phyloP scores from a whole-genome alignment of 306 rosid genomes.

The Cicer cuneatum region DNA sequence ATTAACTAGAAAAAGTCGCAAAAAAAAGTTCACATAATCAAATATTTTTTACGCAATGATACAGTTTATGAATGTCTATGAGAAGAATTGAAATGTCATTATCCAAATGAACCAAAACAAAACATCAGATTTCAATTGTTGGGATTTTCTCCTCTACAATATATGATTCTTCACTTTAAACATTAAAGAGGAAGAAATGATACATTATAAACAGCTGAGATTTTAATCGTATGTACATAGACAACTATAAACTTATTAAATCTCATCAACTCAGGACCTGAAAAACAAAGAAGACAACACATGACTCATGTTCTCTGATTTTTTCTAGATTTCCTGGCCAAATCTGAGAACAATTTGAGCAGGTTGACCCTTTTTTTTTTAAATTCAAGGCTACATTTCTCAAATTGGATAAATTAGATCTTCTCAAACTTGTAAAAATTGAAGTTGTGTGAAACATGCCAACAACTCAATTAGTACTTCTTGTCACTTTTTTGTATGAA shows the following conservation, averaged over 20 bases:
- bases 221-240: neutral
- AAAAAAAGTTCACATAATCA: too few relatives aligned
- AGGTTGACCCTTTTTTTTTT: neutral
- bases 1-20: too few relatives aligned
- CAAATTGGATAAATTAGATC: neutral
- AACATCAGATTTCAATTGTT: neutral
- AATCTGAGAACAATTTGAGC: too few relatives aligned
- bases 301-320: too few relatives aligned
- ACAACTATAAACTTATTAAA: neutral
- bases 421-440: neutral
- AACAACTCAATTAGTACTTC: slow-evolving; percentile 26
- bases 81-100: neutral
- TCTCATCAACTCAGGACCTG: neutral
- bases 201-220: neutral
- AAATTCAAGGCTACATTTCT: neutral
- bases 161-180: neutral
- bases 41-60: too few relatives aligned
- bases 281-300: too few relatives aligned
- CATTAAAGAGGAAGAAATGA: neutral
- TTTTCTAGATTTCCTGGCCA: too few relatives aligned
- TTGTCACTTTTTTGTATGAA: slow-evolving; percentile 58
- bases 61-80: too few relatives aligned
- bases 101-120: neutral
- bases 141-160: too few relatives aligned
- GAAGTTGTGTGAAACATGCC: slow-evolving; percentile 2